Evolutionary conservation across 2,329 filamentous ascomycete genomes (phyloP).

Genomic region (Pseudocercospora ulei): DNA sequence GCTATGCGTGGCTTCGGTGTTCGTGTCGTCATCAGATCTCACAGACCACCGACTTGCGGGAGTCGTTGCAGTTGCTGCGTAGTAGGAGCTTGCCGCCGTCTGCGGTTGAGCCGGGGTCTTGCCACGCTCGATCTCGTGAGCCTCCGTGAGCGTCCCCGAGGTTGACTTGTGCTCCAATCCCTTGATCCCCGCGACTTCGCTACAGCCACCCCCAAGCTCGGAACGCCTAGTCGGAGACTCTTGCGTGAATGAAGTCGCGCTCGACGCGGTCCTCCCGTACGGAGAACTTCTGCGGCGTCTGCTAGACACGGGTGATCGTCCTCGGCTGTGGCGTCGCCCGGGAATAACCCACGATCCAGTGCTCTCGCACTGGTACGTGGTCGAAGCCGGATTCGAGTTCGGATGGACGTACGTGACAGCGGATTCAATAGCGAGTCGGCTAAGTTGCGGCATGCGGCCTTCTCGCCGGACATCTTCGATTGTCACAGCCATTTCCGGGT

Average conservation of each 20-base stretch:
- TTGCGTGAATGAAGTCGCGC: constrained; percentile 26
- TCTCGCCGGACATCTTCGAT: constrained; percentile 37
- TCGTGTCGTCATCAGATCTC: not conserved
- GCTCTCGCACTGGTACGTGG: constrained; percentile 39
- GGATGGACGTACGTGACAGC: constrained; percentile 31
- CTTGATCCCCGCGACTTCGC: constrained; percentile 9
- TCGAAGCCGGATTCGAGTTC: constrained; percentile 38
- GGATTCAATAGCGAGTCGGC: constrained; percentile 1
- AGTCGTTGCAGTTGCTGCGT: constrained; percentile 9
- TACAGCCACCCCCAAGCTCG: constrained; percentile 5
- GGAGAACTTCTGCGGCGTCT: constrained; percentile 30
- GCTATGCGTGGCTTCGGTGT: not conserved
- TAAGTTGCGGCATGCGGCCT: constrained; percentile 14
- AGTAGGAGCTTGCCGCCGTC: constrained; percentile 2
- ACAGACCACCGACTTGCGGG: not conserved
- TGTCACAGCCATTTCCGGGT: constrained; percentile 39
- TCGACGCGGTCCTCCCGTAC: constrained; percentile 31
- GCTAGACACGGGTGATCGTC: constrained; percentile 33
- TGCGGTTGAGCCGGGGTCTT: not conserved
- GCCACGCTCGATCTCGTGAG: constrained; percentile 32
- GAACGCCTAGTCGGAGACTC: constrained; percentile 12
- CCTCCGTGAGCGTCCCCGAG: constrained; percentile 1
- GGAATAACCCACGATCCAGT: constrained; percentile 40
- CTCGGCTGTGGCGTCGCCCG: constrained; percentile 27
- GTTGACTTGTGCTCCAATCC: constrained; percentile 5